Base-by-base conservation (phyloP, 2,329 filamentous ascomycete genomes). In the Achaetomium macrosporum region DNA sequence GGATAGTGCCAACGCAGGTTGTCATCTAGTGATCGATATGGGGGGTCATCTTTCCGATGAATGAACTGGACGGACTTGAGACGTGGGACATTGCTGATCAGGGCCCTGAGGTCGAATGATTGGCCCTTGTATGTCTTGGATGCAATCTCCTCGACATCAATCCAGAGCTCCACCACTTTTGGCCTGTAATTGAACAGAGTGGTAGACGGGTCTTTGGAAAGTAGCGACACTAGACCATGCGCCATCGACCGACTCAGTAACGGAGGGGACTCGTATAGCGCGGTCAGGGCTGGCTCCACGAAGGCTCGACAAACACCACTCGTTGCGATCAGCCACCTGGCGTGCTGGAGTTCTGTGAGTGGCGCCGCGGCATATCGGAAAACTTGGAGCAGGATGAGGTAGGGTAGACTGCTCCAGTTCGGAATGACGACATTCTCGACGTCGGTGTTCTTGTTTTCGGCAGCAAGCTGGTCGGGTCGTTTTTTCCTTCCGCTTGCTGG, bases 51-150 rank as follows among this genome's bases (percentile, higher is more conserved):
- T 45, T 79, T 74, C 11, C 77, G 78, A 59, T 91, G 87, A 57
- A 84, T 85, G 15, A 96, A 76, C 53, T 90, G 81, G 31, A 96
- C 69, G 45, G 84, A 78, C 47, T 78, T 77, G 15, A 96, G 73
- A 44, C 82, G 82, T 0, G 85, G 84, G 6, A 90, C 76, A 42
- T 79, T 75, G 39, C 75, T 73, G 17, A 95, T 72, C 46, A 95
- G 68, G 25, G 73, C 69, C 11, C 65, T 51, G 10, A 69, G 62
- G 40, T 69, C 62, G 19, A 79, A 76, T 11, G 76, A 77, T 40
- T 73, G 71, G 2, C 75, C 72, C 12, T 73, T 74, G 63, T 77
- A 77, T 48, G 74, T 76, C 60, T 80, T 78, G 39, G 75, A 69
- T 47, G 82, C 74, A 53, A 67, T 66, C 71, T 78, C 61, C 67